phyloP scores from a whole-genome alignment of 2,329 filamentous ascomycete genomes.

The Hymenoscyphus fructigenus region DNA sequence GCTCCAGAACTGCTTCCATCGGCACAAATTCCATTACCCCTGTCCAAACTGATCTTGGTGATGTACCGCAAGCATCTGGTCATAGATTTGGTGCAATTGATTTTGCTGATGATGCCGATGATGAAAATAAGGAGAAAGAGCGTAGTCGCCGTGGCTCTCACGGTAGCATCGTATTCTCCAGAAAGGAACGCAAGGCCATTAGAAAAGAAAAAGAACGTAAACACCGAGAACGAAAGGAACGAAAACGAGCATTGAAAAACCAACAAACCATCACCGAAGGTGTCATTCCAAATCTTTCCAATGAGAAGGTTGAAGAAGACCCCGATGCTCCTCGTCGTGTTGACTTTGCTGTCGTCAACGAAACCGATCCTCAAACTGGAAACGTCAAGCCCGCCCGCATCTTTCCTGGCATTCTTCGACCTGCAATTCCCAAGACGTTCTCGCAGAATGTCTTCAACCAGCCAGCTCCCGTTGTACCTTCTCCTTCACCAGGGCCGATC shows the following conservation, averaged over 20 bases:
- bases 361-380: constrained; percentile 28
- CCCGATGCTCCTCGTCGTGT: constrained; percentile 52
- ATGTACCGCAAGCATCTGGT: constrained; percentile 22
- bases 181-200: constrained; percentile 34
- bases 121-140: constrained; percentile 40
- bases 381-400: constrained; percentile 49
- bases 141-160: constrained; percentile 31
- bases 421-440: constrained; percentile 62
- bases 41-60: constrained; percentile 27
- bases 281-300: constrained; percentile 11
- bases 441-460: constrained; percentile 69
- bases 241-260: constrained; percentile 26
- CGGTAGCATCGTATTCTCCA: constrained; percentile 27
- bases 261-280: constrained; percentile 26
- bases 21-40: constrained; percentile 32
- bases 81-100: constrained; percentile 40
- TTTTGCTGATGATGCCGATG: constrained; percentile 54
- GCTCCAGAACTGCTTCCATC: constrained; percentile 45
- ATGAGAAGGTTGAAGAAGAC: constrained; percentile 26
- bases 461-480: constrained; percentile 37
- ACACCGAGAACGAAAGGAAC: constrained; percentile 32
- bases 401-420: constrained; percentile 59
- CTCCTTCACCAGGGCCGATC: constrained; percentile 43
- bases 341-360: constrained; percentile 53
- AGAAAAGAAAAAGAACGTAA: constrained; percentile 38